Evolutionary conservation across 495 filamentous ascomycete species (phyloP), one percentile per base, ranked within the genome.

Genomic region (Extremus antarcticus): DNA sequence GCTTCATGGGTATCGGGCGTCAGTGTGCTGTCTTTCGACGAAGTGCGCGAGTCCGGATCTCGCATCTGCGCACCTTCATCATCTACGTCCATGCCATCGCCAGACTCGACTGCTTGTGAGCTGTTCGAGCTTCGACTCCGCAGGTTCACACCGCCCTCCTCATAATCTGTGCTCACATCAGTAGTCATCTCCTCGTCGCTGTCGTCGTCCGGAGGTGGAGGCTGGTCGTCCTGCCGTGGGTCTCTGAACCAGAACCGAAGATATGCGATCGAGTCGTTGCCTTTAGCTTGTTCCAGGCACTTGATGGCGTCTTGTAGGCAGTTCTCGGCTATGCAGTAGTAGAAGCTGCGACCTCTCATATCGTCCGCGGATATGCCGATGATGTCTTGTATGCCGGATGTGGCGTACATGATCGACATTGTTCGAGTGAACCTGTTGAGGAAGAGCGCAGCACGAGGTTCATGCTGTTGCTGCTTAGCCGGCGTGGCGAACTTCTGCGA

Each of bases 251-350:
- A 87, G 64, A 95, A 95, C n/a, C 89, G 85, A 50, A 95, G 74
- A 61, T 95, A 95, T 15, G 89, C 88, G 60, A 95, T 94, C 13
- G 89, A 94, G 59, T 94, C 88, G 61, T 95, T 94, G n/a, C 82
- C 83, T 65, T 95, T 94, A 7, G 89, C 89, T 59, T 82, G 83
- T 65, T 94, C 88, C 43, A 95, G 68, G 59, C 83, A 88, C 55
- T 80, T 76, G 13, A 90, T 78, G 15, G 87, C 88, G 60, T 90
- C 85, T 15, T 75, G 70, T 21, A 90, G 68, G 59, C 86, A 90
- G 53, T 86, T 83, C 58, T 85, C 80, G 46, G 85, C 77, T 23
- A 90, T 91, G 59, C 84, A 88, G 56, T 86, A 84, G 63, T 90
- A 90, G 59, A 91, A 90, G 59, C 85, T 86, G 53, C 79, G 81